Base-by-base conservation (phyloP, 345 rosid genomes). In the Boechera stricta region DNA sequence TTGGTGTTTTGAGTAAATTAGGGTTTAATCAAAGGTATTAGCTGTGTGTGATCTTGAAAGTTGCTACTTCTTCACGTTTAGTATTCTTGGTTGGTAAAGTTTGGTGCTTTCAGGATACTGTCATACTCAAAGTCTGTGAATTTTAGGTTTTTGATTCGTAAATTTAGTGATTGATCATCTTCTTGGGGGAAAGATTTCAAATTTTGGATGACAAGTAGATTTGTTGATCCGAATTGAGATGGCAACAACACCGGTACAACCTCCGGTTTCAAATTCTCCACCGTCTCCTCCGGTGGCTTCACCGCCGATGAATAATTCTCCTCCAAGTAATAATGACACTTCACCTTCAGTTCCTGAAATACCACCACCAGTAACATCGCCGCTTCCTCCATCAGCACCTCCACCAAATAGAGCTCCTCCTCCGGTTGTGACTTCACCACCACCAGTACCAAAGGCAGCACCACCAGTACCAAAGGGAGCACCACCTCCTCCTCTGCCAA, bases 231-330 rank as follows among this genome's bases (percentile, higher is more conserved):
- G 44, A 67, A 48, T 73, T 48, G 31, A 67, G 81, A 94, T 94
- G 98, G 88, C 98, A 42, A 69, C 98, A 52, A 52, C 90, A 16
- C 67, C 84, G 44, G 82, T 87, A 39, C 89, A 88, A 13, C 62
- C 96, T 53, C 91, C 96, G 39, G 58, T 69, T 74, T 57, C 68
- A 2, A 64, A 57, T 71, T 51, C 81, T 47, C 51, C 69, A 15
- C 79, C 79, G 36, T 5, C 73, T 47, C 75, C 57, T 41, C 57
- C 76, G 61, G 54, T 71, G 28, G 13, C 66, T 55, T 64, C 66
- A 9, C 76, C 76, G 16, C 76, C 76, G 16, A 71, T 63, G 13
- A n/a, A 33, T 24, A 31, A 39, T 67, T 67, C 79, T 67, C 16
- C 67, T 59, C 68, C 68, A 2, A 67, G 55, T 59, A 68, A 12